Evolutionary conservation across 257 asterid species (phyloP).

Genomic region (Echites panduratus): DNA sequence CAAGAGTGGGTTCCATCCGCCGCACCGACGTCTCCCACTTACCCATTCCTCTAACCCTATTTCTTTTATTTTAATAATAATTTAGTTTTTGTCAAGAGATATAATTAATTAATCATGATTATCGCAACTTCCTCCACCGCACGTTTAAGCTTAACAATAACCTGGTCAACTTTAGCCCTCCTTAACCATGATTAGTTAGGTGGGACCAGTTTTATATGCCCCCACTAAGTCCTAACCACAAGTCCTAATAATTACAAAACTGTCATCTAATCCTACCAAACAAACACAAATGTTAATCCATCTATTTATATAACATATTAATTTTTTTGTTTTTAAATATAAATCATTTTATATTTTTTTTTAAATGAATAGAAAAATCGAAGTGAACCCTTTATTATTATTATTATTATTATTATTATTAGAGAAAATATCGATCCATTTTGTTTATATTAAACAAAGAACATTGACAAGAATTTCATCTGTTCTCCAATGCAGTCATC

Average conservation of each 20-base stretch:
- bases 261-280: conserved; percentile 7
- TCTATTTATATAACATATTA: too few species aligned
- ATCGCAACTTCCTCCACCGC: conserved; percentile 1
- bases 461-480: too few species aligned
- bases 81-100: neutral
- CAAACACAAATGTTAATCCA: neutral
- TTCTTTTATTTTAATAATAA: neutral
- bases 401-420: too few species aligned
- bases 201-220: conserved; percentile 1
- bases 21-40: conserved; percentile 26
- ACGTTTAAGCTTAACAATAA: conserved; percentile 3
- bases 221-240: conserved; percentile 5
- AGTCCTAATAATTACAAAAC: conserved; percentile 8
- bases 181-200: conserved; percentile 22
- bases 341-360: too few species aligned
- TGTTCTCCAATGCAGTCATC: too few species aligned
- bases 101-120: conserved; percentile 3
- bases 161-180: conserved; percentile 20
- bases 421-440: too few species aligned
- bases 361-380: too few species aligned
- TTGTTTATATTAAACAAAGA: too few species aligned
- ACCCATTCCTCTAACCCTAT: conserved; percentile 1
- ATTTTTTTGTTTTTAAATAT: too few species aligned
- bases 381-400: too few species aligned
- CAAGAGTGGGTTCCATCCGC: conserved; percentile 29